These are phyloP conservation scores for Vanderwaltozyma tropicalis DNA, from an alignment of 805 yeast genomes.

Conservation along the genomic window DNA sequence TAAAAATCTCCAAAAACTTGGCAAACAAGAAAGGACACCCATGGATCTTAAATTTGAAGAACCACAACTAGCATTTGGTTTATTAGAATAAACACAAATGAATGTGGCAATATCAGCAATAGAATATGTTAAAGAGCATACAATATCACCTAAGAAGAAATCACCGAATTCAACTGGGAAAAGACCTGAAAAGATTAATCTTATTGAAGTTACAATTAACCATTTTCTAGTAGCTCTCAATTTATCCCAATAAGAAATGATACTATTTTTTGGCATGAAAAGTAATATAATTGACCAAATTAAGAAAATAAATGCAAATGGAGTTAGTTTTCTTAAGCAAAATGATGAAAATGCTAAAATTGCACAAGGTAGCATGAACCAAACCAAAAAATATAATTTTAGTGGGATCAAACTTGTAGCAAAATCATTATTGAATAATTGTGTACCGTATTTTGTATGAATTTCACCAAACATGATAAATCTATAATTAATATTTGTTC, in stretches of 20 bases:
- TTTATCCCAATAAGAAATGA: constrained; percentile 26
- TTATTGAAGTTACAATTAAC: constrained; percentile 60
- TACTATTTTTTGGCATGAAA: constrained; percentile 10
- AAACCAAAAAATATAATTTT: constrained; percentile 52
- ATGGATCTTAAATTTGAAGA: constrained; percentile 62
- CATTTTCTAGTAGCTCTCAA: constrained; percentile 58
- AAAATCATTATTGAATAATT: constrained; percentile 29
- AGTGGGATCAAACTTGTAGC: constrained; percentile 28
- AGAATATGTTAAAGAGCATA: constrained; percentile 82
- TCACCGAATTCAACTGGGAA: constrained; percentile 94
- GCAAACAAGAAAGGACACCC: constrained; percentile 80
- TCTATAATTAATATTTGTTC: constrained; percentile 72
- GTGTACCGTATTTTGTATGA: constrained; percentile 46
- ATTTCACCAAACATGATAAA: constrained; percentile 76
- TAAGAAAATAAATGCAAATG: constrained; percentile 47
- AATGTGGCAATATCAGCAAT: constrained; percentile 77
- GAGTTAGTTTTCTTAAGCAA: constrained; percentile 60
- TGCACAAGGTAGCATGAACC: constrained; percentile 45
- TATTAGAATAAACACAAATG: constrained; percentile 62
- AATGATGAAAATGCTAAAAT: constrained; percentile 71
- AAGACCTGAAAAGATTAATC: constrained; percentile 71
- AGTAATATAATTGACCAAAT: constrained; percentile 9
- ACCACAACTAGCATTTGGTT: constrained; percentile 52
- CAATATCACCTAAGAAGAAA: constrained; percentile 84
- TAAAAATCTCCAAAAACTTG: constrained; percentile 80